Base-by-base conservation (phyloP, 2,329 filamentous ascomycete species). In the Sporothrix sp. region DNA sequence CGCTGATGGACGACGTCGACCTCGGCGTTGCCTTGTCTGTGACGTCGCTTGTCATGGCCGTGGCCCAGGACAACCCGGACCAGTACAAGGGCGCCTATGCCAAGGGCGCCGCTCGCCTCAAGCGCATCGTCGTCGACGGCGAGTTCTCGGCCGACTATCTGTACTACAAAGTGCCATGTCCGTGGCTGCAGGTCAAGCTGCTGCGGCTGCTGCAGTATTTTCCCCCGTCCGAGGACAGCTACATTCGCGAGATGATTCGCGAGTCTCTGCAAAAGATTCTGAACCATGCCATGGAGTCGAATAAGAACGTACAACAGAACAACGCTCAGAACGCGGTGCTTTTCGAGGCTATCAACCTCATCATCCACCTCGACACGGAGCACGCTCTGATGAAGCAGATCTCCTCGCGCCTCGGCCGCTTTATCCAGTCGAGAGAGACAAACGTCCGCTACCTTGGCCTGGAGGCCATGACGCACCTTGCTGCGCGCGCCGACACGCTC, bases 91-190 rank as follows among this genome's bases (percentile, higher is more conserved):
- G 89, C 37, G 87, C 87, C 60, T 97, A 96, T 64, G 83, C 89
- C 56, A 98, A 97, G 69, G 91, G 91, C 28, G 91, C 91, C 1
- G 85, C 87, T 55, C 77, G 89, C 51, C 68, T 98, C 60, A 95
- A 95, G 71, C 84, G 87, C 58, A 86, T 97, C 58, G 76, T 96
- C 14, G 82, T 97, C 23, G 91, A 97, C 59, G 84, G 85, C 56
- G 91, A 98, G 59, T 93, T 87, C 61, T 80, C 87, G 0, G 78
- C 81, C 51, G 93, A 97, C 64, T 98, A 98, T 64, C 79, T 96
- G 23, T 98, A 98, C 71, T 98, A 98, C 74, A 96, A 96, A 63
- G 93, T 98, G n/a, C 93, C 93, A 1, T 98, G 93, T 63, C 93
- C 93, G 3, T 98, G 93, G 93, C 82, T 98, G 52, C 90, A 97